Evolutionary conservation across 768 basidiomycete genomes (phyloP).

Genomic region (Suillus paluster): DNA sequence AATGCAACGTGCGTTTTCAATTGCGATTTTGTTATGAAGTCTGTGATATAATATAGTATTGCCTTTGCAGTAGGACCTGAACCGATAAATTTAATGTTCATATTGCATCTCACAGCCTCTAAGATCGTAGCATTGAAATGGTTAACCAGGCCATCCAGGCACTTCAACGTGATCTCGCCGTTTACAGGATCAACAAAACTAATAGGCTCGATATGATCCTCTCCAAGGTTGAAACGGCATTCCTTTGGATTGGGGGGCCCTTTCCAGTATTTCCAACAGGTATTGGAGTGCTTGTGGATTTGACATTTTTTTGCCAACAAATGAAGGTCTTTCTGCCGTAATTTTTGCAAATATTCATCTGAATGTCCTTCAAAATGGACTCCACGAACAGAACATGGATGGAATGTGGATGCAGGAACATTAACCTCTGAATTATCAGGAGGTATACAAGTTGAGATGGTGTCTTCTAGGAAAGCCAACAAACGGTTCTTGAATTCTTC

Average conservation of each 20-base stretch:
- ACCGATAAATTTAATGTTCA: constrained; percentile 53
- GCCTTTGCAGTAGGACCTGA: constrained; percentile 48
- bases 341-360: background rate
- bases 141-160: constrained; percentile 46
- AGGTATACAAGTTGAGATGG: constrained; percentile 18
- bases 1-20: constrained; percentile 46
- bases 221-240: constrained; percentile 38
- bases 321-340: constrained; percentile 25
- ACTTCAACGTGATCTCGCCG: constrained; percentile 31
- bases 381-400: constrained; percentile 25
- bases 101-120: constrained; percentile 42
- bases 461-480: constrained; percentile 27
- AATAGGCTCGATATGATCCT: constrained; percentile 11
- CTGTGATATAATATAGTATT: constrained; percentile 49
- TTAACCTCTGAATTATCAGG: no score
- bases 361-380: background rate
- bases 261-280: constrained; percentile 45
- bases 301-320: constrained; percentile 33
- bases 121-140: constrained; percentile 48
- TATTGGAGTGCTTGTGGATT: constrained; percentile 35
- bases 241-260: constrained; percentile 19
- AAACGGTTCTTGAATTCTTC: constrained; percentile 24
- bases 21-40: constrained; percentile 51
- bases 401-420: background rate
- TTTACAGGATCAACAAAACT: constrained; percentile 24